phyloP scores from a whole-genome alignment of 2,329 filamentous ascomycete genomes.

The Fusarium paranaense region DNA sequence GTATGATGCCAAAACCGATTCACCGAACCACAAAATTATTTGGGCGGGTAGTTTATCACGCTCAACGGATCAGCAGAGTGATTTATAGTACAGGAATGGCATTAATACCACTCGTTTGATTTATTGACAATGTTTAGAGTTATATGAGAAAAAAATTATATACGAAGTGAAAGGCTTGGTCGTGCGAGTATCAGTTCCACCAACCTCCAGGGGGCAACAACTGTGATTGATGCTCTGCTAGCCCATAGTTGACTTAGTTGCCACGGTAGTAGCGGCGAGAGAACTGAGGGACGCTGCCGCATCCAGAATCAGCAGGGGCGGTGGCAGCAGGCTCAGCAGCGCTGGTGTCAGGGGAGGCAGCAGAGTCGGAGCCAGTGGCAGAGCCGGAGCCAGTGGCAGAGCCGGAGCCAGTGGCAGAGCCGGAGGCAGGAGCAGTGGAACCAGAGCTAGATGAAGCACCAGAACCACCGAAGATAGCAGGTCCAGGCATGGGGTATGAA shows the following conservation, averaged over 20 bases:
- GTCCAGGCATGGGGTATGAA: slow-evolving; percentile 8
- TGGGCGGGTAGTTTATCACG: background rate
- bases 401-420: background rate
- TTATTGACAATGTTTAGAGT: background rate
- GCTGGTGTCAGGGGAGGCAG: background rate
- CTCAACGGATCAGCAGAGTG: background rate
- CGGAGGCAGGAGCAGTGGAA: background rate
- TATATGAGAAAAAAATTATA: background rate
- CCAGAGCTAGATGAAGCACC: background rate
- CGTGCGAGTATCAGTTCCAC: background rate
- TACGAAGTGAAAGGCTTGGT: background rate
- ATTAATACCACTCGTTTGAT: background rate
- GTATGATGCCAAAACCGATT: background rate
- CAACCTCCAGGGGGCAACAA: background rate
- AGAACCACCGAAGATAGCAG: background rate
- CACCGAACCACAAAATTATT: background rate
- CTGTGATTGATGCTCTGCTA: background rate
- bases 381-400: background rate
- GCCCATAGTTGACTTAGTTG: background rate
- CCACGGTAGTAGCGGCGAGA: background rate
- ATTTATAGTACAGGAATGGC: background rate
- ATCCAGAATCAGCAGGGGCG: background rate
- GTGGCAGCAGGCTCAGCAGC: background rate
- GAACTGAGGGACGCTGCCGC: background rate
- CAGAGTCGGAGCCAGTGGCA: background rate